These are phyloP conservation scores for Pseudofabraea citricarpa DNA, from an alignment of 2,329 filamentous ascomycete species.

Conservation along the genomic window DNA sequence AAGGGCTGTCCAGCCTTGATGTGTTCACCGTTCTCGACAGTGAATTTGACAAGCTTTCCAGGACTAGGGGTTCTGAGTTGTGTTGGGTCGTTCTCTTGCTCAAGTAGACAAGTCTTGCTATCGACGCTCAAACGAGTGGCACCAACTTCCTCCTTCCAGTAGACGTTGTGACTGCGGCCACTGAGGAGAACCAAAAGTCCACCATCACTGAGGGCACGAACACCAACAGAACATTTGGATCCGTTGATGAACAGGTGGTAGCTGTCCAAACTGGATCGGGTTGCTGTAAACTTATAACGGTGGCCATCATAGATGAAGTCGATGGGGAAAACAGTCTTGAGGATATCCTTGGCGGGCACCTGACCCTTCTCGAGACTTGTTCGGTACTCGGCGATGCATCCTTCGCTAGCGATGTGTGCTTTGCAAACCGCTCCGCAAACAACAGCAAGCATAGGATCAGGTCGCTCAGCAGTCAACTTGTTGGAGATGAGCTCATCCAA, in stretches of 20 bases:
- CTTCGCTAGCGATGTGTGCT: conserved; percentile 90
- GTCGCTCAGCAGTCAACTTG: conserved; percentile 92
- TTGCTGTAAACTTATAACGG: conserved; percentile 97
- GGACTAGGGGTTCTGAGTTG: conserved; percentile 92
- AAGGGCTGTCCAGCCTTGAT: conserved; percentile 89
- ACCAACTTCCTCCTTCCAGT: conserved; percentile 99
- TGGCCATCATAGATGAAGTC: conserved; percentile 98
- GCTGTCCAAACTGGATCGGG: conserved; percentile 84
- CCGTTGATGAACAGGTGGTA: conserved; percentile 99
- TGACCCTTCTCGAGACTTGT: conserved; percentile 93
- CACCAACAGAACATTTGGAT: conserved; percentile 89
- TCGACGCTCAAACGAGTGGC: conserved; percentile 94
- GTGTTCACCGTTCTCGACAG: conserved; percentile 91
- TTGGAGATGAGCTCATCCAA: conserved; percentile 98
- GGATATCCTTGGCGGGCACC: conserved; percentile 90
- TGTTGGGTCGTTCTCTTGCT: conserved; percentile 98
- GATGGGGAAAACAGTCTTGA: conserved; percentile 95
- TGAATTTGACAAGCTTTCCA: conserved; percentile 97
- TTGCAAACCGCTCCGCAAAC: conserved; percentile 93
- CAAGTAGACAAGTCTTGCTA: conserved; percentile 94
- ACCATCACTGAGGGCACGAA: conserved; percentile 88
- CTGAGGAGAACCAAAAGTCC: conserved; percentile 86
- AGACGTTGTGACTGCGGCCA: conserved; percentile 94
- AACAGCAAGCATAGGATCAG: conserved; percentile 89
- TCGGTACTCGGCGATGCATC: conserved; percentile 81